Conservation (phyloP, 163 green algal species). For the Chlamydomonas reinhardtii region DNA sequence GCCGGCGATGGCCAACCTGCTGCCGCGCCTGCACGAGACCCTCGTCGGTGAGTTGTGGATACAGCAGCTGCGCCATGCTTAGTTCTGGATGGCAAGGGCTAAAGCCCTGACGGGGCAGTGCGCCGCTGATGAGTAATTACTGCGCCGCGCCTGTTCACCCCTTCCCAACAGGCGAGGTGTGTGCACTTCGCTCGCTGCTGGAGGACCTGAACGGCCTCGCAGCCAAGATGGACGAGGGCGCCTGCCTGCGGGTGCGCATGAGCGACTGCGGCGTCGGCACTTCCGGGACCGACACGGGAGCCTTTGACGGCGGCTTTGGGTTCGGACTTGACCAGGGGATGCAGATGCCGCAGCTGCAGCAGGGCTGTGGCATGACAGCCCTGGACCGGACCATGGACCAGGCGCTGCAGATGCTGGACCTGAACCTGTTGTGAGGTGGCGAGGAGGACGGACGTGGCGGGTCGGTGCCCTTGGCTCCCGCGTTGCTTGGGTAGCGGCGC, state of each 20-base stretch:
- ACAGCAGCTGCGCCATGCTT: too few species aligned
- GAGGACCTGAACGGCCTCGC: conserved; percentile 3
- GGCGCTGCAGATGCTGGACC: conserved; percentile 1
- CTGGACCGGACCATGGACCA: not conserved
- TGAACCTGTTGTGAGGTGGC: not conserved
- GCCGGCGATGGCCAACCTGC: conserved; percentile 12
- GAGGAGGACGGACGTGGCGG: not conserved
- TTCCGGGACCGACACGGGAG: not conserved
- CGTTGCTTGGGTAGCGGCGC: too few species aligned
- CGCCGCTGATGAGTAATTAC: too few species aligned
- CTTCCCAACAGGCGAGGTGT: conserved; percentile 18
- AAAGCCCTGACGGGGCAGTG: too few species aligned
- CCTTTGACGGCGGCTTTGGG: too few species aligned
- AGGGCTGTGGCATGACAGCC: not conserved
- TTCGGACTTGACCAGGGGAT: not conserved
- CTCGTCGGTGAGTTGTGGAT: conserved; percentile 24
- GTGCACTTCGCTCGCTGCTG: conserved; percentile 7
- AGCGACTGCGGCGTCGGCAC: too few species aligned
- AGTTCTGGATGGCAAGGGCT: too few species aligned
- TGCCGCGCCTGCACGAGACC: conserved; percentile 21
- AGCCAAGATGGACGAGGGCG: conserved; percentile 13
- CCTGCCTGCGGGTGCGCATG: conserved; percentile 3
- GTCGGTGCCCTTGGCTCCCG: too few species aligned
- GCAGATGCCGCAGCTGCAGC: too few species aligned
- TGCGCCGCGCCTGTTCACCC: not conserved